Conservation (phyloP, 202 grass and related monocot species). For the Saccharum hybrid region DNA sequence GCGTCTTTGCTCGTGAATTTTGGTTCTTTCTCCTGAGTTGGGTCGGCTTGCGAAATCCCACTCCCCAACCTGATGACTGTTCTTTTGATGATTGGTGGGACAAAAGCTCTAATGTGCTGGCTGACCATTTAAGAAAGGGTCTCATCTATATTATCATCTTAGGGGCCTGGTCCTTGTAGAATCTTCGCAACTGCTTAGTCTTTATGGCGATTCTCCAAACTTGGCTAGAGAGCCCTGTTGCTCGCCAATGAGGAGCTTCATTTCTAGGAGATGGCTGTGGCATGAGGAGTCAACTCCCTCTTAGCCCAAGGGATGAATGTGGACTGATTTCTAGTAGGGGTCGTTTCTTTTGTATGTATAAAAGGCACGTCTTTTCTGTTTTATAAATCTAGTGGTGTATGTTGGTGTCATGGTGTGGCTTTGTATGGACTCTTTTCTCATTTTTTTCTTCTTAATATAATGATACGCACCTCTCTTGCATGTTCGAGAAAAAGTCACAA, state of each 20-base stretch:
- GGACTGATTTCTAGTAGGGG: neutral
- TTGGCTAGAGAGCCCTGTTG: neutral
- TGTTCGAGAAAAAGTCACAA: neutral
- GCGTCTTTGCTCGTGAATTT: neutral
- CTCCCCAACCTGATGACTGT: neutral
- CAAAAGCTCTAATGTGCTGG: neutral
- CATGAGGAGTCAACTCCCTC: neutral
- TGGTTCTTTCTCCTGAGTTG: neutral
- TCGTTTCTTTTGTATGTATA: neutral
- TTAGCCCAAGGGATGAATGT: neutral
- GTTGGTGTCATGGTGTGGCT: neutral
- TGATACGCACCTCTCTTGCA: neutral
- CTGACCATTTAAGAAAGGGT: neutral
- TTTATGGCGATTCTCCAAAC: neutral
- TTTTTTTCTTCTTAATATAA: neutral
- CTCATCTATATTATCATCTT: neutral
- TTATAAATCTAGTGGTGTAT: neutral
- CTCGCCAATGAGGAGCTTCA: neutral
- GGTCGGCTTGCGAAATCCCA: neutral
- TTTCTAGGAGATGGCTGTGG: neutral
- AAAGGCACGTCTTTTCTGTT: neutral
- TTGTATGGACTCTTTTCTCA: neutral
- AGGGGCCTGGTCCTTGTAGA: neutral
- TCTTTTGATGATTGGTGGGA: slow-evolving; percentile 5
- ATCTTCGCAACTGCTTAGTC: neutral